Percentiles rank a stretch among this genome's conserved stretches.
phyloP scores from a whole-genome alignment of 2,329 filamentous ascomycete species.

The Thyridium curvatum region DNA sequence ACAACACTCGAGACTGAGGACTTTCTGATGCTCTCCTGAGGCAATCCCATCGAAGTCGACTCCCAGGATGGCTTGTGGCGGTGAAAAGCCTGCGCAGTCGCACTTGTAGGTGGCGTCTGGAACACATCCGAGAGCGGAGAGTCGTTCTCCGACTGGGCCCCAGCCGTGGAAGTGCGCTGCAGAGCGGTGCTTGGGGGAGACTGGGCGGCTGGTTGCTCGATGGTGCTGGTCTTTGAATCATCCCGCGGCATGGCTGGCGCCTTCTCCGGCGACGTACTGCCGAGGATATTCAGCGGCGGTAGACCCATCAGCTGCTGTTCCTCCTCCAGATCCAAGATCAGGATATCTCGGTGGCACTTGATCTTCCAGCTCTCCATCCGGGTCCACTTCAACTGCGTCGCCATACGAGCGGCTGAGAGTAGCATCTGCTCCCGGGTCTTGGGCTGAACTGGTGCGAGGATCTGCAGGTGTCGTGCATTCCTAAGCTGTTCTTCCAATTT shows the following conservation, averaged over 20 bases:
- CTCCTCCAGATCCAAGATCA: constrained; percentile 79
- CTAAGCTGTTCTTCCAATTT: constrained; percentile 77
- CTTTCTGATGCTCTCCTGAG: constrained; percentile 27
- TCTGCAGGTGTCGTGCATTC: constrained; percentile 83
- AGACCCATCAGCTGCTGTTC: constrained; percentile 46
- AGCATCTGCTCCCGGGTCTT: constrained; percentile 83
- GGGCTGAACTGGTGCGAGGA: constrained; percentile 85
- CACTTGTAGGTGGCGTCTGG: constrained; percentile 39
- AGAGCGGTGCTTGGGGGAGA: constrained; percentile 22
- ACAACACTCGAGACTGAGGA: constrained; percentile 34
- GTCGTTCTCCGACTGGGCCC: constrained; percentile 23
- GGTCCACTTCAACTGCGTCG: constrained; percentile 89
- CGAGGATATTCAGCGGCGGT: constrained; percentile 18
- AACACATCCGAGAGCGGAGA: constrained; percentile 38
- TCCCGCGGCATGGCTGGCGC: constrained; percentile 16
- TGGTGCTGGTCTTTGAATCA: constrained; percentile 27
- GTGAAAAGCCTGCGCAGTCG: constrained; percentile 26
- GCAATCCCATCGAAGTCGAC: constrained; percentile 25
- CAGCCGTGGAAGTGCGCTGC: constrained; percentile 23
- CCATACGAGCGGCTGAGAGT: constrained; percentile 75
- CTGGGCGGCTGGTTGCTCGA: constrained; percentile 26
- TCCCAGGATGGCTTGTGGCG: constrained; percentile 37
- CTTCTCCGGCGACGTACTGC: constrained; percentile 9
- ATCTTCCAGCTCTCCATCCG: constrained; percentile 89
- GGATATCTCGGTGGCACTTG: constrained; percentile 83